Percentiles rank a stretch among this genome's conserved stretches.
These are phyloP conservation scores for Pyrenophora graminea DNA, from an alignment of 2,329 filamentous ascomycete species.

Conservation along the genomic window DNA sequence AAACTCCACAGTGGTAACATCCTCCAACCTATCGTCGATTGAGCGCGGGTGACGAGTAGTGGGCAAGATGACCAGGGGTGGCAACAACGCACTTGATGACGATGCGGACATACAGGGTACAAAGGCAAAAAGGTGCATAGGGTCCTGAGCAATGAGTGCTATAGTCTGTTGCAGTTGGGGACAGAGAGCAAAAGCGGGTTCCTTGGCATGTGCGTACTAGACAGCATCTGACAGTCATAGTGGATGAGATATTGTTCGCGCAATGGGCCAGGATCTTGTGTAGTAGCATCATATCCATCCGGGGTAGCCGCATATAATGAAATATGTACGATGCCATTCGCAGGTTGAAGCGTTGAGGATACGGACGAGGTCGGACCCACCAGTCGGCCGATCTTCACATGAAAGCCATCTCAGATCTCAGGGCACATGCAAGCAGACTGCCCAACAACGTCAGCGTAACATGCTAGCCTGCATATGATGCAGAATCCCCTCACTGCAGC, in stretches of 20 bases:
- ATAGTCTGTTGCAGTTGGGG: conserved; percentile 32
- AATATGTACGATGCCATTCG: conserved; percentile 17
- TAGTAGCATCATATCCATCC: background rate
- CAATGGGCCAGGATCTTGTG: conserved; percentile 19
- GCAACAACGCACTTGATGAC: conserved; percentile 20
- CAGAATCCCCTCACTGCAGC: conserved; percentile 14
- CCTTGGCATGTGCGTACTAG: conserved; percentile 22
- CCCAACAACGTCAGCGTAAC: conserved; percentile 15
- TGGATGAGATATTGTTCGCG: conserved; percentile 16
- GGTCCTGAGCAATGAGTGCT: conserved; percentile 40
- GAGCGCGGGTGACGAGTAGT: conserved; percentile 11
- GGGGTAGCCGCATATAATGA: conserved; percentile 29
- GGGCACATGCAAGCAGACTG: conserved; percentile 11
- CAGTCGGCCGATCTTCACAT: conserved; percentile 36
- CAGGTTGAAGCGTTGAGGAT: conserved; percentile 19
- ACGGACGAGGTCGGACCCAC: conserved; percentile 18
- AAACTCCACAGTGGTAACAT: conserved; percentile 41
- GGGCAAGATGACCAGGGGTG: conserved; percentile 8
- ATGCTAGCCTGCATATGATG: conserved; percentile 12
- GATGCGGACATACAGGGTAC: conserved; percentile 17
- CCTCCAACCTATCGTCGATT: conserved; percentile 43
- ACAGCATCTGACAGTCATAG: conserved; percentile 19
- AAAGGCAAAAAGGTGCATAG: conserved; percentile 31
- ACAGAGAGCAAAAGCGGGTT: conserved; percentile 30
- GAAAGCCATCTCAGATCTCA: conserved; percentile 19